These are phyloP conservation scores for Heliosperma pusillum DNA, from an alignment of 148 eudicot species.

Conservation along the genomic window DNA sequence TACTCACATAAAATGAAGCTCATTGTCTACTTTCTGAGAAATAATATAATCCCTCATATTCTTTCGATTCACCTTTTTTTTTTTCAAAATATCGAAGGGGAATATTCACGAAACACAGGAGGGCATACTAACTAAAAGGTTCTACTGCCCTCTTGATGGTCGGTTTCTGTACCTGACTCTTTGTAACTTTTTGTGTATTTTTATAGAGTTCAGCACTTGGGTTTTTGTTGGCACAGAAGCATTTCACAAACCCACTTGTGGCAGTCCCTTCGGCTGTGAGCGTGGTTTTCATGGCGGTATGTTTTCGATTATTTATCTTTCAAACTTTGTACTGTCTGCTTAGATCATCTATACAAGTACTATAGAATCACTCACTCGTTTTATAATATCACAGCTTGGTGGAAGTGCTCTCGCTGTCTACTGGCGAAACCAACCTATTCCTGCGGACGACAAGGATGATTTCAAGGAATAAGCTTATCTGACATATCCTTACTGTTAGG, in stretches of 20 bases:
- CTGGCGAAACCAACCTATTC: constrained; percentile 87
- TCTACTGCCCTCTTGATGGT: not conserved
- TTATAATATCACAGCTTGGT: constrained; percentile 63
- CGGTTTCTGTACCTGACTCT: not conserved
- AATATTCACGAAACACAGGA: no score
- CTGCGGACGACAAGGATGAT: constrained; percentile 92
- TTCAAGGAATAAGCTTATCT: constrained; percentile 55
- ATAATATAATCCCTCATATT: not conserved
- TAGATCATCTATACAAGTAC: not conserved
- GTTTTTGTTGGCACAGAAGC: constrained; percentile 90
- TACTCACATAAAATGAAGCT: no score
- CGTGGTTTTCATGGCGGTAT: constrained; percentile 98
- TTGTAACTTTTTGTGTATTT: not conserved
- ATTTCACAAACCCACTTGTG: constrained; percentile 95
- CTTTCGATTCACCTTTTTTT: no score
- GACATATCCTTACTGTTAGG: not conserved
- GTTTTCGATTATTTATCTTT: not conserved
- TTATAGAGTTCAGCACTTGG: constrained; percentile 97
- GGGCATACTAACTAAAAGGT: not conserved
- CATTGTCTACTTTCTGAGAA: no score
- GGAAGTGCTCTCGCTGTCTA: constrained; percentile 95
- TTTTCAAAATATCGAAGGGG: no score
- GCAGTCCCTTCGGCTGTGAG: constrained; percentile 99
- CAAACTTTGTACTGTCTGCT: not conserved
- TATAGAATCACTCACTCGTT: constrained; percentile 3